Percentiles rank a stretch among this genome's conserved stretches.
phyloP scores from a whole-genome alignment of 2,329 filamentous ascomycete species.

The Xylaria sp. region DNA sequence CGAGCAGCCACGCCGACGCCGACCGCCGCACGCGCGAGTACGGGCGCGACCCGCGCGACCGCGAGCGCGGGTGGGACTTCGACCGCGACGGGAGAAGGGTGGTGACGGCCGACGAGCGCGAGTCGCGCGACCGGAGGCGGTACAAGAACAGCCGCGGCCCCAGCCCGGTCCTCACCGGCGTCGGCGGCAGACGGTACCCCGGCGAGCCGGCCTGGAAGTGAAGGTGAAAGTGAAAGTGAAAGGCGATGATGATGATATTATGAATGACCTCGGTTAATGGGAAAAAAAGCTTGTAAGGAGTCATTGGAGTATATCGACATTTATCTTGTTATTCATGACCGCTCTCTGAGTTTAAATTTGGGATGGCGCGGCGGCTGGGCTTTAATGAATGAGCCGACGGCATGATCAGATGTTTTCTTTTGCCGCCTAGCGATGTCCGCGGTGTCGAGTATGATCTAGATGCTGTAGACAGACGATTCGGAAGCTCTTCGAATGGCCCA shows the following conservation, averaged over 20 bases:
- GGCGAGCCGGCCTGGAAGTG: constrained; percentile 18
- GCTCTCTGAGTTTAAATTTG: too few relatives aligned
- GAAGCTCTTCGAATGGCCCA: too few relatives aligned
- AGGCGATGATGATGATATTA: not conserved
- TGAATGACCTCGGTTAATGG: too few relatives aligned
- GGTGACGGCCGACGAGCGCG: constrained; percentile 34
- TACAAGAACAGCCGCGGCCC: constrained; percentile 29
- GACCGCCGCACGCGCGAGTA: constrained; percentile 32
- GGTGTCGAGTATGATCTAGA: too few relatives aligned
- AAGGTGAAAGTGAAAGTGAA: not conserved
- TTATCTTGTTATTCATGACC: too few relatives aligned
- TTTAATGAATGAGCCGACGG: too few relatives aligned
- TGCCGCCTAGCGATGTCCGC: too few relatives aligned
- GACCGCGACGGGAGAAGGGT: constrained; percentile 38
- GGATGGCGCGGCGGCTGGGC: too few relatives aligned
- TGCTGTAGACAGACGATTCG: too few relatives aligned
- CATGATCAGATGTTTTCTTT: too few relatives aligned
- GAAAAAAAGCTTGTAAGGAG: too few relatives aligned
- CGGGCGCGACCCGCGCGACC: constrained; percentile 31
- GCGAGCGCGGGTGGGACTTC: constrained; percentile 33
- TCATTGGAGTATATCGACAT: too few relatives aligned
- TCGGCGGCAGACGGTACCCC: constrained; percentile 36
- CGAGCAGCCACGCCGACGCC: constrained; percentile 37
- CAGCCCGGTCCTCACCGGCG: constrained; percentile 28
- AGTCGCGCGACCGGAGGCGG: constrained; percentile 32